Evolutionary conservation across 2,329 filamentous ascomycete genomes (phyloP), one percentile per base, ranked within the genome.

Genomic region (Keithomyces neogunnii): DNA sequence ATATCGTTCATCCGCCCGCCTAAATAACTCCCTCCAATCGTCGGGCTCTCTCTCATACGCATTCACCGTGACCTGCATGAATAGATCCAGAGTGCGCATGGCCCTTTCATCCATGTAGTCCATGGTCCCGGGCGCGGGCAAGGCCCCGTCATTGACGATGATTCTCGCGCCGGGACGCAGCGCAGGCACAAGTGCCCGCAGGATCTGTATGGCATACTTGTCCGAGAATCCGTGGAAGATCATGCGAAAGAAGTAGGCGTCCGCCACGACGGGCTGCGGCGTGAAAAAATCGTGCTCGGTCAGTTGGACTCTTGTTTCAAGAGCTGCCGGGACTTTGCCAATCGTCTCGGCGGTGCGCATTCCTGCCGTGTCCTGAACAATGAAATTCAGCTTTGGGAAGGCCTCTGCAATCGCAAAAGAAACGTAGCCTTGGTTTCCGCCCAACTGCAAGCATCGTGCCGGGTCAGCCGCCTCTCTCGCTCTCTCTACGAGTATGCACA

Each of bases 221-320:
- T 70, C 63, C 1, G 60, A 51, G 56, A 63, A 69, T 49, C 61
- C 62, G 51, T 69, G 66, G 45, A 68, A 61, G 39, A 68, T 64
- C 47, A 58, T 59, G 29, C 63, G 61, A 51, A 69, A 60, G 43
- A 67, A 61, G 52, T 64, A 66, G 28, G 56, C 57, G 3, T 60
- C 56, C 1, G 59, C 62, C 4, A 55, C 47, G 9, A 59, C 57
- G 5, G 62, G 51, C 50, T 65, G 63, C 10, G 60, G 54, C 1
- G 54, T 57, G 51, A 65, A 62, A 55, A 64, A 63, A 51, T 64
- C 61, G 53, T 65, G 61, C 0, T 57, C 57, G 7, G 55, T 59
- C 47, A 64, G 54, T 26, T 49, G 46, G 10, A 63, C 56, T 35
- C 60, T 53, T 3, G 49, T 35, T 40, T 49, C 46, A 8, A 63